Base-by-base conservation (phyloP, 495 filamentous ascomycete genomes). In the Parathielavia hyrcaniae region DNA sequence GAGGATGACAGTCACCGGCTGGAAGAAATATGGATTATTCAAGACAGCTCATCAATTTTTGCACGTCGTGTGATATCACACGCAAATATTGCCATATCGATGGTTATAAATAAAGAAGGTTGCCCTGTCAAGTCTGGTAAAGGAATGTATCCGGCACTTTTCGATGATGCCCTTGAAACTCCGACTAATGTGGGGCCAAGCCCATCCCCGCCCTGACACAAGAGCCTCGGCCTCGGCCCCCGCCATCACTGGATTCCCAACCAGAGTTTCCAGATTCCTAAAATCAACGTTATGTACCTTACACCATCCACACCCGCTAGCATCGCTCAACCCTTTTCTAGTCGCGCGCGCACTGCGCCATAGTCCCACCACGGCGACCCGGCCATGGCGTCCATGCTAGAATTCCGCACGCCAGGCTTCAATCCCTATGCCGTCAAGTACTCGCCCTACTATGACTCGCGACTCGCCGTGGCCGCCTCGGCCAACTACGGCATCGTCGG, bases 401-500 rank as follows among this genome's bases (percentile, higher is more conserved):
- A 96, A 72, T 96, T 85, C 74, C 87, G 87, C 62, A 97, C 93
- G 22, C 81, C 88, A 62, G 92, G 91, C 71, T 96, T 83, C 81
- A 93, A 96, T 71, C 92, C 91, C 62, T 95, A 91, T 72, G 86
- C 87, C 62, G 89, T 95, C 65, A 95, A 96, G 73, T 98, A 96
- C 79, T 97, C 92, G 20, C 91, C 93, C 38, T 98, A 96, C 79
- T 93, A 92, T 78, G 92, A 97, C 75, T 91, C 87, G 50, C 86
- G 91, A 36, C 80, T 98, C 23, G 95, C 93, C 48, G 88, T 95
- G 59, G 86, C 88, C 26, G 81, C 88, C 6, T 83, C 89, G 9
- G 83, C 91, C 44, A 96, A 98, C 75, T 98, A 91, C 69, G 93
- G 95, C 20, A 88, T 98, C 22, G 95, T 97, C 6, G 93, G 93